These are phyloP conservation scores for Neopestalotiopsis sp. DNA, from an alignment of 2,329 filamentous ascomycete species.

Conservation along the genomic window DNA sequence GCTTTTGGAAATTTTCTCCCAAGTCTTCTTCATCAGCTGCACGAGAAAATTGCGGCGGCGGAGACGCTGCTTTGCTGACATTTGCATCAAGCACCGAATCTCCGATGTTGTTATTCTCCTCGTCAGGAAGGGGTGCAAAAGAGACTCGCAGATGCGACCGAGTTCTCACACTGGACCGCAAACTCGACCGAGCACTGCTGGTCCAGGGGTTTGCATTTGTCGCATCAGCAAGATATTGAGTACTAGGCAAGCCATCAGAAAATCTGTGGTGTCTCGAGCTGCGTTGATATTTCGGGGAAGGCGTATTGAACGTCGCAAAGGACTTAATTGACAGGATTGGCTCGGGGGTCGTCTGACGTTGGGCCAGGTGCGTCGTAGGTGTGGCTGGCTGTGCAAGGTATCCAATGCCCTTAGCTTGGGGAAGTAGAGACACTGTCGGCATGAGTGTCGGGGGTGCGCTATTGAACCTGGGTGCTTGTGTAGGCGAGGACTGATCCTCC, in stretches of 20 bases:
- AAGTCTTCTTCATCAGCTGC: conserved; percentile 37
- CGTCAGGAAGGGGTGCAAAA: conserved; percentile 38
- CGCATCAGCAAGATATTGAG: conserved; percentile 25
- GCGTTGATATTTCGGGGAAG: conserved; percentile 47
- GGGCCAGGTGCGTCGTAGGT: not conserved
- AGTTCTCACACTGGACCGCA: conserved; percentile 1
- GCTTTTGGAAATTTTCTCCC: conserved; percentile 49
- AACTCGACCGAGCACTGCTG: conserved; percentile 21
- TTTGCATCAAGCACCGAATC: not conserved
- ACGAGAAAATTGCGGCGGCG: conserved; percentile 46
- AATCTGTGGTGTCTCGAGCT: conserved; percentile 20
- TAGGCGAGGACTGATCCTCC: not conserved
- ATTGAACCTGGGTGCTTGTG: not conserved
- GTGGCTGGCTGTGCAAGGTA: not conserved
- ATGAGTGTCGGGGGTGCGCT: not conserved
- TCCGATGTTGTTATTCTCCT: conserved; percentile 29
- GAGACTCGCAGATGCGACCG: conserved; percentile 37
- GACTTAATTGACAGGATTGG: conserved; percentile 55
- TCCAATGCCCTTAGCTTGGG: not conserved
- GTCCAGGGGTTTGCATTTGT: conserved; percentile 24
- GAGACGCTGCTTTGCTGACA: conserved; percentile 29
- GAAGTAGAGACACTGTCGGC: not conserved
- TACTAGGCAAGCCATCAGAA: conserved; percentile 26
- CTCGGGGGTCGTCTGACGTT: conserved; percentile 47
- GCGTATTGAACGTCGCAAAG: conserved; percentile 58